A percentile compares a stretch with the other conserved stretches of the same genome.
These are phyloP conservation scores for Wallacemonas sp. DNA, from an alignment of 208 protist species.

Conservation along the genomic window DNA sequence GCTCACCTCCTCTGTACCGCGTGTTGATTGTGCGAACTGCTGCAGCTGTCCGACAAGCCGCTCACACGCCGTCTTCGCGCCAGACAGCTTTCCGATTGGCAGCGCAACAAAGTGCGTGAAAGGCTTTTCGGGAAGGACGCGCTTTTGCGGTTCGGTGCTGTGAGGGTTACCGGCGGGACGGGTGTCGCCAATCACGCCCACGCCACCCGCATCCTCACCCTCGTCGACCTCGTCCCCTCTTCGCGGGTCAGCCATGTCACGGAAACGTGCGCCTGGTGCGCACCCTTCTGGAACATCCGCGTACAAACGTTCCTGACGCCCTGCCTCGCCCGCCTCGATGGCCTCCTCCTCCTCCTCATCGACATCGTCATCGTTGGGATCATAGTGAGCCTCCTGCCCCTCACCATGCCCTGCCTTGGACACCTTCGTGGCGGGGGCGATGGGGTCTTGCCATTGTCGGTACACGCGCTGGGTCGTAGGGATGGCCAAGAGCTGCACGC, in stretches of 20 bases:
- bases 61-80: conserved; percentile 24
- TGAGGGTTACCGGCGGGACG: not conserved
- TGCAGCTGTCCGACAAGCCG: conserved; percentile 32
- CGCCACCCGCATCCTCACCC: conserved; percentile 16
- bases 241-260: conserved; percentile 2
- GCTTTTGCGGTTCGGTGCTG: conserved; percentile 14
- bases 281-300: conserved; percentile 3
- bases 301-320: not conserved
- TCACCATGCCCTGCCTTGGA: not conserved
- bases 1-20: not conserved
- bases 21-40: not conserved
- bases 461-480: conserved; percentile 35
- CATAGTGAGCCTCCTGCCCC: not conserved
- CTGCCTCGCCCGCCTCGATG: not conserved
- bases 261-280: not conserved
- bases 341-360: conserved; percentile 12
- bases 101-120: conserved; percentile 88
- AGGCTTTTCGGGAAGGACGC: conserved; percentile 15
- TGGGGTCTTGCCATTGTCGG: conserved; percentile 37
- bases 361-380: not conserved
- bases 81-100: conserved; percentile 57
- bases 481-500: conserved; percentile 22
- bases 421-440: conserved; percentile 4
- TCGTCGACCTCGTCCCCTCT: conserved; percentile 7
- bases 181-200: not conserved